These are phyloP conservation scores for Blastobotrys serpentis DNA, from an alignment of 1,139 yeast species.

Conservation along the genomic window DNA sequence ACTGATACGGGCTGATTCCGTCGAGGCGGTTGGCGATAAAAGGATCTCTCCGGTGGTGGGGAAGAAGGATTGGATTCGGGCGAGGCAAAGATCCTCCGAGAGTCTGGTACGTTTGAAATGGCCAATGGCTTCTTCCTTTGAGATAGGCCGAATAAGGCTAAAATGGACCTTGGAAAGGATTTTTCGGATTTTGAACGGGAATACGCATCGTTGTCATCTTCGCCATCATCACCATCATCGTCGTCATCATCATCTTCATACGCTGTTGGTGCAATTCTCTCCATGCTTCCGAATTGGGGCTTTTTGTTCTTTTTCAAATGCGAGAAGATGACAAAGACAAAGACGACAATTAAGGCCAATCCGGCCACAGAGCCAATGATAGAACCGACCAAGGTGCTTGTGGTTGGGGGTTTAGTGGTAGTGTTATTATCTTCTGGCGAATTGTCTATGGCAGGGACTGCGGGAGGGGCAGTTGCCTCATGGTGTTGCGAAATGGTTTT, in stretches of 20 bases:
- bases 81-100: not conserved
- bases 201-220: not conserved
- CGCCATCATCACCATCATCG: not conserved
- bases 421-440: not conserved
- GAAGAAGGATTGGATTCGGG: not conserved
- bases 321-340: conserved; percentile 3
- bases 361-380: conserved; percentile 36
- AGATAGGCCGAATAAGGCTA: not conserved
- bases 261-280: not conserved
- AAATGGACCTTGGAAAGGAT: not conserved
- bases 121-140: not conserved
- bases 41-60: not conserved
- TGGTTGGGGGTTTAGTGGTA: conserved; percentile 21
- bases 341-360: conserved; percentile 12
- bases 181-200: not conserved
- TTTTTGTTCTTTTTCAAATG: conserved; percentile 8
- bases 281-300: not conserved
- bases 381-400: conserved; percentile 44
- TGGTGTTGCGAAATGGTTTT: not conserved
- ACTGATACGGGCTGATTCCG: not conserved
- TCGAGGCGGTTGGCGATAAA: conserved; percentile 5
- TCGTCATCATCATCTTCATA: conserved; percentile 1
- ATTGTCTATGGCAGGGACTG: too few relatives aligned
- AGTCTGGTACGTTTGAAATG: not conserved
- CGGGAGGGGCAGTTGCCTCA: conserved; percentile 1